phyloP scores from a whole-genome alignment of 2,329 filamentous ascomycete genomes.

The Aspergillus latus region DNA sequence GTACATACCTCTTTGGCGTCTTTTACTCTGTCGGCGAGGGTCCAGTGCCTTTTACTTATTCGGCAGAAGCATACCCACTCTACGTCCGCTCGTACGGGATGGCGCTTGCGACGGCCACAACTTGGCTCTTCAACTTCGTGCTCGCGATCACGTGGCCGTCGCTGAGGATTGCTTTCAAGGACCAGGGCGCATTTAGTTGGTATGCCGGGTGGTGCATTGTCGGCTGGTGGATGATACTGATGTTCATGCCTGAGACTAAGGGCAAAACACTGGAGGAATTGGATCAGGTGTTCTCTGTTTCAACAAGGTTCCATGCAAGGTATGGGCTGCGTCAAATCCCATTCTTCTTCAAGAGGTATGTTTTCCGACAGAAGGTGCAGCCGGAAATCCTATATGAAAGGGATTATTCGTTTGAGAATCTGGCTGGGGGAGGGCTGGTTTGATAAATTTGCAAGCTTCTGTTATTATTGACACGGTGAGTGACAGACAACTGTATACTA shows the following conservation, averaged over 20 bases:
- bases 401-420: constrained; percentile 25
- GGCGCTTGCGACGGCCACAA: constrained; percentile 63
- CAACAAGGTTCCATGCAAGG: constrained; percentile 45
- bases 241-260: constrained; percentile 45
- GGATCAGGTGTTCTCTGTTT: constrained; percentile 56
- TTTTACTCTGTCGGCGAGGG: constrained; percentile 60
- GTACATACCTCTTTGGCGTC: constrained; percentile 46
- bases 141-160: constrained; percentile 56
- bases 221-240: constrained; percentile 48
- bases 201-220: constrained; percentile 44
- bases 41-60: constrained; percentile 66
- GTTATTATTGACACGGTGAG: too few relatives aligned
- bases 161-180: constrained; percentile 48
- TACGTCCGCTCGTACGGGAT: constrained; percentile 64
- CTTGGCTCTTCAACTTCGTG: constrained; percentile 59
- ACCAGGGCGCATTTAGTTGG: constrained; percentile 56
- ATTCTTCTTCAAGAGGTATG: constrained; percentile 38
- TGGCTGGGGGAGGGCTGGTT: constrained; percentile 25
- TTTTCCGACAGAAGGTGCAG: constrained; percentile 42
- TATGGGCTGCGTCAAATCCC: constrained; percentile 42
- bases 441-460: background rate
- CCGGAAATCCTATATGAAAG: constrained; percentile 38
- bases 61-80: constrained; percentile 65
- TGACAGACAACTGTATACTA: background rate
- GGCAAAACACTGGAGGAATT: constrained; percentile 48